Conservation (phyloP, 2,329 filamentous ascomycete species). For the Alternaria angustiovoidea region DNA sequence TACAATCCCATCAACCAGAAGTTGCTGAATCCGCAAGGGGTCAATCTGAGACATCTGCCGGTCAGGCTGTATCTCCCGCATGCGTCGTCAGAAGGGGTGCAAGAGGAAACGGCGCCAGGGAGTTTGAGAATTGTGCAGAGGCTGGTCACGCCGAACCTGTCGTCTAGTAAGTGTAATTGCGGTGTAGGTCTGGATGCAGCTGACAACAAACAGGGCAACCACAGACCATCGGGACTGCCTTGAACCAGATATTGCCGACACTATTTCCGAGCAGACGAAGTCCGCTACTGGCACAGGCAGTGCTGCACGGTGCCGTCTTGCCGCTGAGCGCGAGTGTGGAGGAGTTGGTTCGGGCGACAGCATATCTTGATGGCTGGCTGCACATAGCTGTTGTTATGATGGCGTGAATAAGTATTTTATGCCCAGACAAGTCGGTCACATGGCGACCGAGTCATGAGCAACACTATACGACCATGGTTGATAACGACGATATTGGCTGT, state of each 20-base stretch:
- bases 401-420: conserved; percentile 45
- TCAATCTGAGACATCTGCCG: conserved; percentile 79
- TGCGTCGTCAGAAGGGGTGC: conserved; percentile 30
- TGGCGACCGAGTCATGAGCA: conserved; percentile 12
- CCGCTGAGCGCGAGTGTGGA: conserved; percentile 82
- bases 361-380: conserved; percentile 93
- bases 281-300: conserved; percentile 80
- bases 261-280: conserved; percentile 89
- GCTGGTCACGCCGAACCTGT: conserved; percentile 66
- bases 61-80: conserved; percentile 82
- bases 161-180: conserved; percentile 42
- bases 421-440: not conserved
- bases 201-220: conserved; percentile 55
- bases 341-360: conserved; percentile 81
- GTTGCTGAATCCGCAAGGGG: conserved; percentile 75
- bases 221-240: conserved; percentile 77
- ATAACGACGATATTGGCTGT: conserved; percentile 9
- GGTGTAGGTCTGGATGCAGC: conserved; percentile 11
- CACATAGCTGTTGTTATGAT: conserved; percentile 82
- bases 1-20: conserved; percentile 79
- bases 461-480: conserved; percentile 7
- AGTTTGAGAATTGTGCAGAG: conserved; percentile 71
- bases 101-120: conserved; percentile 43
- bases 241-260: conserved; percentile 77
- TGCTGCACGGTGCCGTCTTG: conserved; percentile 84